A percentile compares a stretch with the other conserved stretches of the same genome.
Evolutionary conservation across 495 filamentous ascomycete species (phyloP).

Genomic region (Chaetomium tenue): DNA sequence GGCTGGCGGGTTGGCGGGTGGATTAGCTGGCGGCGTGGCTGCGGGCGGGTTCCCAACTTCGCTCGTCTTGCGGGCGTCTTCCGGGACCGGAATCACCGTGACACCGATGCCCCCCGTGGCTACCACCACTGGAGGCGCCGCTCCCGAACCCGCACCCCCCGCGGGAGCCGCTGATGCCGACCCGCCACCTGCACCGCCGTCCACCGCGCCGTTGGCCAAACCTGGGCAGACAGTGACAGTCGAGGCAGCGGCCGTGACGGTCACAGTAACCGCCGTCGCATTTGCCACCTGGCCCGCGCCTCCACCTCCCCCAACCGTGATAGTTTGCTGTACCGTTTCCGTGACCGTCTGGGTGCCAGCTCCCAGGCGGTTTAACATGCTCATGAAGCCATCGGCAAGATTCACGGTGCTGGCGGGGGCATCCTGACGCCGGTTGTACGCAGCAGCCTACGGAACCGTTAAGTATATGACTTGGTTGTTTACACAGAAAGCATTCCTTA

Average conservation of each 20-base stretch:
- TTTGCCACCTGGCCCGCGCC: constrained; percentile 30
- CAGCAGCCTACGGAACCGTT: constrained; percentile 37
- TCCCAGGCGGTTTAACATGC: constrained; percentile 22
- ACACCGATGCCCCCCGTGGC: constrained; percentile 36
- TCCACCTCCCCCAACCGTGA: constrained; percentile 34
- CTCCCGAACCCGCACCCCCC: constrained; percentile 7
- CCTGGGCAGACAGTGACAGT: constrained; percentile 39
- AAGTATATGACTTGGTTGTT: not conserved
- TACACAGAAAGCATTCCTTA: constrained; percentile 23
- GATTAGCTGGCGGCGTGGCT: constrained; percentile 5
- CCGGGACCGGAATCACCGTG: constrained; percentile 29
- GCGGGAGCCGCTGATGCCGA: not conserved
- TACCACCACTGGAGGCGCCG: constrained; percentile 10
- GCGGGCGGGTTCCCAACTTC: constrained; percentile 20
- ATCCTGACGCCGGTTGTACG: constrained; percentile 28
- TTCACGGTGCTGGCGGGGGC: constrained; percentile 10
- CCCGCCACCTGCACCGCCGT: not conserved
- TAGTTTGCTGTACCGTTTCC: constrained; percentile 38
- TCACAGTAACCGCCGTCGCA: constrained; percentile 32
- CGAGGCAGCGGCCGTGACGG: constrained; percentile 40
- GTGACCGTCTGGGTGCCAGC: constrained; percentile 37
- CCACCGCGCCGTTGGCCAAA: constrained; percentile 21
- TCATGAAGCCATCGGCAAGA: constrained; percentile 21
- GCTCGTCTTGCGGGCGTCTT: constrained; percentile 26
- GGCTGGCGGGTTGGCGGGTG: not conserved